Evolutionary conservation across 2,329 filamentous ascomycete genomes (phyloP).

Genomic region (Coniosporium uncinatum): DNA sequence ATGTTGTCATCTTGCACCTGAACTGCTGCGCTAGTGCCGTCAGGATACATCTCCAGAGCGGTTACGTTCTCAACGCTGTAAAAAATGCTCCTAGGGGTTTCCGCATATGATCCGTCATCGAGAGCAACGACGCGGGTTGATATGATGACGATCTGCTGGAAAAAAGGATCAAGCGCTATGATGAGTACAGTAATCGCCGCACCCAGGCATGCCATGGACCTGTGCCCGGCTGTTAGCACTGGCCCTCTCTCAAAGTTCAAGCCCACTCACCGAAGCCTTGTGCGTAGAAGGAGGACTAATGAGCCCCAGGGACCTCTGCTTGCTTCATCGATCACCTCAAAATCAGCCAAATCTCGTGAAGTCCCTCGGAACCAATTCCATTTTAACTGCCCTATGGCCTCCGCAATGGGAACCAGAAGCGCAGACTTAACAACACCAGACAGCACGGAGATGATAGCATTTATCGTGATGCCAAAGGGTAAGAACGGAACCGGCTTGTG

Average conservation of each 20-base stretch:
- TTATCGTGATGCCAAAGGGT: conserved; percentile 23
- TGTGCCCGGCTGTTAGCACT: too few relatives aligned
- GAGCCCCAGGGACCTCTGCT: conserved; percentile 7
- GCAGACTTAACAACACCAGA: conserved; percentile 20
- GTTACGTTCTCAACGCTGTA: too few relatives aligned
- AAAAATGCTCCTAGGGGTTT: too few relatives aligned
- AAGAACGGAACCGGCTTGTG: conserved; percentile 19
- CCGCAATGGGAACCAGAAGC: conserved; percentile 19
- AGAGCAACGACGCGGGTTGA: too few relatives aligned
- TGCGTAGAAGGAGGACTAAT: not conserved
- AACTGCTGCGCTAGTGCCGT: too few relatives aligned
- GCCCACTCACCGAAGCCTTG: too few relatives aligned
- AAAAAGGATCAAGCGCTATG: conserved; percentile 3
- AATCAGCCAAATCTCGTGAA: conserved; percentile 12
- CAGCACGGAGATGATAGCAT: conserved; percentile 22
- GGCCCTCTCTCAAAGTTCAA: too few relatives aligned
- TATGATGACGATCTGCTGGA: conserved; percentile 6
- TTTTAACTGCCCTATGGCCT: conserved; percentile 24
- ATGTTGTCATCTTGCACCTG: too few relatives aligned
- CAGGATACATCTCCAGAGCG: too few relatives aligned
- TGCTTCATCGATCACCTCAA: conserved; percentile 22
- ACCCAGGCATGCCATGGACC: conserved; percentile 3
- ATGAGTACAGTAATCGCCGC: conserved; percentile 2
- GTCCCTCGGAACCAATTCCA: conserved; percentile 22
- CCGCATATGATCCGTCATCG: too few relatives aligned